Conservation (phyloP, 2,329 filamentous ascomycete species). For the Aureobasidium subglaciale region DNA sequence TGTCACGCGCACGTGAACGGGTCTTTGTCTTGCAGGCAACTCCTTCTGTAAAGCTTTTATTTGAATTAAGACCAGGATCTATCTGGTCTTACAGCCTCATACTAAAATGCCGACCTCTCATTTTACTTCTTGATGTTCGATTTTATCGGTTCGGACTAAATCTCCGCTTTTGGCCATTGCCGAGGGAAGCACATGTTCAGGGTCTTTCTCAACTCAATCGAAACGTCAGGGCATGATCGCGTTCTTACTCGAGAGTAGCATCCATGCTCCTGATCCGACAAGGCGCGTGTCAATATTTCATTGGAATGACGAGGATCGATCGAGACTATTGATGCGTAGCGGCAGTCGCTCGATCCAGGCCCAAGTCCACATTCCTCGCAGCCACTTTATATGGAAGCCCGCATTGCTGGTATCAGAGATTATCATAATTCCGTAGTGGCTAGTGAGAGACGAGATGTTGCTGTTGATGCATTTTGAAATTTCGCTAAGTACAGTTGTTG, state of each 20-base stretch:
- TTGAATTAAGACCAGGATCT: too few species aligned
- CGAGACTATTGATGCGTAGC: neutral
- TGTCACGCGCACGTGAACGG: neutral
- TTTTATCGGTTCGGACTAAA: neutral
- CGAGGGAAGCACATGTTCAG: conserved; percentile 4
- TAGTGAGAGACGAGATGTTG: neutral
- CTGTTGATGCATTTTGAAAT: neutral
- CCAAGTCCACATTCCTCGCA: neutral
- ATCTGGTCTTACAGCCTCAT: neutral
- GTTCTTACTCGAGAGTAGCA: too few species aligned
- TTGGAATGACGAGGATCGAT: neutral
- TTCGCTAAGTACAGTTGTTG: conserved; percentile 8
- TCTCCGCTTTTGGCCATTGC: conserved; percentile 2
- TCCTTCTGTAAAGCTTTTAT: neutral
- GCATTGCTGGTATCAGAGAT: too few species aligned
- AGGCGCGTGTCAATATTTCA: neutral
- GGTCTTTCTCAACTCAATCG: neutral
- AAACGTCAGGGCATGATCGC: neutral
- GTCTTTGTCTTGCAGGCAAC: neutral
- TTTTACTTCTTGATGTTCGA: neutral
- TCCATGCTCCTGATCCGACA: neutral
- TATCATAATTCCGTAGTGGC: too few species aligned
- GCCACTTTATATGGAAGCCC: neutral
- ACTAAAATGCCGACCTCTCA: neutral
- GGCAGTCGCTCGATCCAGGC: neutral